phyloP scores from a whole-genome alignment of 1,139 yeast genomes.

The Nakaseomyces uthaithaninus region DNA sequence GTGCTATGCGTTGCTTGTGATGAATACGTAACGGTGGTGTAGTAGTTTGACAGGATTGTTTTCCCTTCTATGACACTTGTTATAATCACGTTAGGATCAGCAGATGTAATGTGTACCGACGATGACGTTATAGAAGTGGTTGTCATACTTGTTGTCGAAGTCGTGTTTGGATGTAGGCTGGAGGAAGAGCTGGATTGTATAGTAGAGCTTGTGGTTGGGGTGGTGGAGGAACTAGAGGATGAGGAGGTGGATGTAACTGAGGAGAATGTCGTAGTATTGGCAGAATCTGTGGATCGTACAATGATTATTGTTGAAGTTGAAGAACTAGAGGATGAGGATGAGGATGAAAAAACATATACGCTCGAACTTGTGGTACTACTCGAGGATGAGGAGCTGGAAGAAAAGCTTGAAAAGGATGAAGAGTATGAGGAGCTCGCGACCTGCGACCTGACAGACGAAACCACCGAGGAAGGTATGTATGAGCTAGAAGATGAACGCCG shows the following conservation, averaged over 20 bases:
- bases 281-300: slow-evolving; percentile 5
- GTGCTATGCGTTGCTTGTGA: slow-evolving; percentile 14
- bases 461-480: background rate
- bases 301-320: slow-evolving; percentile 10
- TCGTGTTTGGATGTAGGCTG: slow-evolving; percentile 8
- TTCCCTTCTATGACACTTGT: slow-evolving; percentile 30
- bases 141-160: slow-evolving; percentile 4
- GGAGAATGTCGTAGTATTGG: slow-evolving; percentile 20
- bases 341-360: slow-evolving; percentile 16
- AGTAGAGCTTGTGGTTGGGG: slow-evolving; percentile 20
- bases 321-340: slow-evolving; percentile 11
- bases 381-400: slow-evolving; percentile 8
- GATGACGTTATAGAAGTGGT: slow-evolving; percentile 9
- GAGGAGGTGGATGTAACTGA: slow-evolving; percentile 14
- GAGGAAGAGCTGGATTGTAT: slow-evolving; percentile 17
- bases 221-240: slow-evolving; percentile 12
- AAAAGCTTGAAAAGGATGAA: slow-evolving; percentile 8
- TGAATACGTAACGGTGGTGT: slow-evolving; percentile 27
- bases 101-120: too few species aligned
- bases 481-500: slow-evolving; percentile 8
- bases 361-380: slow-evolving; percentile 15
- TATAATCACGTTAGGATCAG: slow-evolving; percentile 12
- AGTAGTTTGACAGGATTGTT: slow-evolving; percentile 29
- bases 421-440: background rate
- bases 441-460: background rate